Evolutionary conservation across 306 rosid species (phyloP).

Genomic region (Purshia tridentata): DNA sequence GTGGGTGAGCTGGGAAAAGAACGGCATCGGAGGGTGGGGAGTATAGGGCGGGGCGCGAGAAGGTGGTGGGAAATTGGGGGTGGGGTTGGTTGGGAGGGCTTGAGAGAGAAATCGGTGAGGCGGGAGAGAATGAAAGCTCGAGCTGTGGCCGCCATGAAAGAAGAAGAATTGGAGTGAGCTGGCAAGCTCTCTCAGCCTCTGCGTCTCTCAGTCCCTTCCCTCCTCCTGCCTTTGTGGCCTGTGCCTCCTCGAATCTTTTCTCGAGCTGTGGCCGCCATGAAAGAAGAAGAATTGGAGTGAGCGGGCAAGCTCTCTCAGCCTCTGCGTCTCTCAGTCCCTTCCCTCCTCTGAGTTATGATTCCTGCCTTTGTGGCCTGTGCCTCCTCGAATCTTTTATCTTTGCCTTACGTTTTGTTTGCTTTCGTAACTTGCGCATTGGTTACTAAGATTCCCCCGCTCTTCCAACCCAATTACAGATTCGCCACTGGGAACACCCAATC

Average conservation of each 20-base stretch:
- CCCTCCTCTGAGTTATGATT: no score
- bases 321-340: no score
- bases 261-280: constrained; percentile 66
- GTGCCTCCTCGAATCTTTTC: constrained; percentile 19
- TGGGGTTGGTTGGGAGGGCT: constrained; percentile 42
- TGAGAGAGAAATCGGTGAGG: constrained; percentile 42
- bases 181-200: neutral
- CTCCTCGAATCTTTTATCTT: constrained; percentile 20
- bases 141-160: constrained; percentile 62
- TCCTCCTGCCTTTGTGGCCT: constrained; percentile 8
- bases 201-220: no score
- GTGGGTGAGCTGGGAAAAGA: constrained; percentile 23
- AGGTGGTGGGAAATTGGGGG: constrained; percentile 11
- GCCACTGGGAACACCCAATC: neutral
- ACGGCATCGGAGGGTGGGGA: constrained; percentile 26
- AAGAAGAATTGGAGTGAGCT: no score
- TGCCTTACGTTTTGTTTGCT: constrained; percentile 7
- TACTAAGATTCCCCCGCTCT: constrained; percentile 2
- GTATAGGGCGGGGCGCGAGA: constrained; percentile 18
- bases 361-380: constrained; percentile 14
- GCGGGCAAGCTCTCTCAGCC: constrained; percentile 5
- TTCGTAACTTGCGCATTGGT: neutral
- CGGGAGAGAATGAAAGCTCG: constrained; percentile 63
- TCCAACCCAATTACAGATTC: constrained; percentile 23
- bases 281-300: no score